Base-by-base conservation (phyloP, 805 yeast species). In the Debaryomyces hansenii region DNA sequence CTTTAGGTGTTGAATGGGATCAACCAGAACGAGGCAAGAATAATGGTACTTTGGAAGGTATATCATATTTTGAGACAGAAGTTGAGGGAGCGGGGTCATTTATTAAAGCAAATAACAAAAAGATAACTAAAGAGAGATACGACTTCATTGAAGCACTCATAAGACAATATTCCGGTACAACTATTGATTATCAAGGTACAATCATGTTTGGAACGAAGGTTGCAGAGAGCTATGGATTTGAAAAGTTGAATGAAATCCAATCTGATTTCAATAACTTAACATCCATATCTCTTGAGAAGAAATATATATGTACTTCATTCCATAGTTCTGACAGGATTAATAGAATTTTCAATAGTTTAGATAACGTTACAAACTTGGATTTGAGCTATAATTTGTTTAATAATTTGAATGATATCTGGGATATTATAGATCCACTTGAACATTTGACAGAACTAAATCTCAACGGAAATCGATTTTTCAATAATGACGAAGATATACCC, bases 1-100 rank as follows among this genome's bases (percentile, higher is more conserved):
- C 92, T 0, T 62, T 79, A 11, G 97, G 97, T 0, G 74, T 91
- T 3, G 96, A 91, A 62, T 91, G 97, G 97, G 97, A 91, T 60
- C 70, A 81, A 38, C 64, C 75, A 0, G 45, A 49, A 0, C 70
- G 90, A 31, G 97, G 97, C 1, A 88, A 84, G 55, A 82, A 90
- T 60, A 67, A 78, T 50, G 98, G 98, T 0, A 47, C 59, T 1
- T 49, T 80, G 21, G 69, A 78, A 16, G 88, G 84, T 0, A 55
- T 64, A 0, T 54, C 60, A 44, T 88, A 88, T 60, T 91, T 91
- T 60, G 29, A 52, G 56, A 45, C 62, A 21, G 6, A 29, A 32
- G n/a, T 64, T 49, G n/a, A 59, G 0, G 70, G 69, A 0, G 67
- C 83, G 2, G 95, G 88, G 0, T 80, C 90, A 4, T 88, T 88